phyloP scores from a whole-genome alignment of 495 filamentous ascomycete genomes.

The Neurospora africana region DNA sequence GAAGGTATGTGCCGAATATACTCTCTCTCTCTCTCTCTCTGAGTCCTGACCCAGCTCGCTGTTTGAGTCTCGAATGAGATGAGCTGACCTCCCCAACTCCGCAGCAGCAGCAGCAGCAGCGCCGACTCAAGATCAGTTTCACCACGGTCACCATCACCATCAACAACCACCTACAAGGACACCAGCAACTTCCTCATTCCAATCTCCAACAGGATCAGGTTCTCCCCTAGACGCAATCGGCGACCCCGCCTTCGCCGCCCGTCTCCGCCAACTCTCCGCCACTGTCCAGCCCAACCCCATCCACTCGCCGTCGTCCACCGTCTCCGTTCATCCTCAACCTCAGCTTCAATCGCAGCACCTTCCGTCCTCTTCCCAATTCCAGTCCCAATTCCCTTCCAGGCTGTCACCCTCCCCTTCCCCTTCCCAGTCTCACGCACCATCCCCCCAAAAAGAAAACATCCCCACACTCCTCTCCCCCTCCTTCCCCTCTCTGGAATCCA shows the following conservation, averaged over 20 bases:
- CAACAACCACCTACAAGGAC: background rate
- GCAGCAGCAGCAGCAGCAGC: background rate
- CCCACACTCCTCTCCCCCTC: conserved; percentile 3
- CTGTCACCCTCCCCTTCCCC: no score
- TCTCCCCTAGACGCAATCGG: background rate
- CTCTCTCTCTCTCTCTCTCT: background rate
- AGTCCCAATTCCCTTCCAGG: background rate
- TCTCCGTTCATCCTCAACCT: background rate
- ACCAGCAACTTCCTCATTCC: background rate
- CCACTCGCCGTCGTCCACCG: conserved; percentile 35
- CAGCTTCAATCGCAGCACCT: conserved; percentile 5
- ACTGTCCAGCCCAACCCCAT: conserved; percentile 38
- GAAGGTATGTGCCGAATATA: background rate
- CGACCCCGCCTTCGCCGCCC: conserved; percentile 25
- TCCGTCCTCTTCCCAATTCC: background rate
- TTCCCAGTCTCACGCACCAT: background rate
- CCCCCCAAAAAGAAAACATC: background rate
- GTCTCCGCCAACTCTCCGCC: conserved; percentile 33
- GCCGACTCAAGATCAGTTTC: background rate
- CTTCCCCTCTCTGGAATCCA: conserved; percentile 22
- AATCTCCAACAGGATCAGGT: background rate
- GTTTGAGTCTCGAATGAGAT: background rate
- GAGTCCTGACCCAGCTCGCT: background rate
- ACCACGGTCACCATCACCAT: background rate
- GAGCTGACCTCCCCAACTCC: background rate